Evolutionary conservation across 2,329 filamentous ascomycete species (phyloP).

Genomic region (Calonectria pteridis): DNA sequence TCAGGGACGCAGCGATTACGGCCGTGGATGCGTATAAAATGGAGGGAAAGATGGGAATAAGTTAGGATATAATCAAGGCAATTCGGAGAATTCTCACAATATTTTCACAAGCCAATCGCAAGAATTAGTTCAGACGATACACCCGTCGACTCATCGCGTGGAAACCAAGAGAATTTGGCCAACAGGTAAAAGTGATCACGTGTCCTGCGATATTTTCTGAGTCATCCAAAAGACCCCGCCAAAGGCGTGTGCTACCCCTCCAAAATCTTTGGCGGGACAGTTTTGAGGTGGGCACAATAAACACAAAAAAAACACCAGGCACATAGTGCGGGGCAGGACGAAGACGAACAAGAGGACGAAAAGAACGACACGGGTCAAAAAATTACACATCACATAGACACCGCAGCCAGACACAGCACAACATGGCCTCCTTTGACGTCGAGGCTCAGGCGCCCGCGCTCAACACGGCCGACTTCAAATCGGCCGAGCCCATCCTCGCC

Average conservation of each 20-base stretch:
- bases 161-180: not conserved
- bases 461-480: conserved; percentile 75
- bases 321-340: conserved; percentile 18
- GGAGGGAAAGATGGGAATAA: not conserved
- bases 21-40: not conserved
- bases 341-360: not conserved
- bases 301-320: conserved; percentile 10
- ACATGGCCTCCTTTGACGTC: conserved; percentile 44
- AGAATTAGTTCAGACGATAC: not conserved
- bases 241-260: conserved; percentile 15
- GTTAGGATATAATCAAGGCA: not conserved
- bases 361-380: not conserved
- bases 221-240: conserved; percentile 23
- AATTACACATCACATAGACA: not conserved
- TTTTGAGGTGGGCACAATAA: conserved; percentile 20
- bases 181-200: conserved; percentile 5
- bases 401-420: conserved; percentile 8
- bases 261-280: conserved; percentile 16
- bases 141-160: not conserved
- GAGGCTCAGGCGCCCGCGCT: conserved; percentile 42
- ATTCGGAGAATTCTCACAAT: not conserved
- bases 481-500: conserved; percentile 79
- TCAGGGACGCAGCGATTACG: not conserved
- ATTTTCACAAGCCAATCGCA: not conserved
- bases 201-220: conserved; percentile 17